Conservation (phyloP, 352 stramenopile species). For the Globisporangium paroecandrum region DNA sequence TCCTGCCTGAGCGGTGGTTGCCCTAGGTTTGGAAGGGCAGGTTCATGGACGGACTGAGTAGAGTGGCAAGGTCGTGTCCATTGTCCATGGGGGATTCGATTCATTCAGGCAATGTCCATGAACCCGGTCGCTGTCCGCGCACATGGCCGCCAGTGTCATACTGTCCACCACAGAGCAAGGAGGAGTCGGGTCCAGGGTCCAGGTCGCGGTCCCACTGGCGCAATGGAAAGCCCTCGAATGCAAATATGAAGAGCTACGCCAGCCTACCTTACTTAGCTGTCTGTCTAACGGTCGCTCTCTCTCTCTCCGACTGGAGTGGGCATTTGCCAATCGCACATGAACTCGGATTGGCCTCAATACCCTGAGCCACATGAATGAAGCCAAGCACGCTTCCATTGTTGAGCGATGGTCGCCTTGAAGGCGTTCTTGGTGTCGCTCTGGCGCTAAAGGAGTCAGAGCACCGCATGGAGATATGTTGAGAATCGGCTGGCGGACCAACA, state of each 20-base stretch:
- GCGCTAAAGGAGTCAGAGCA: conserved; percentile 9
- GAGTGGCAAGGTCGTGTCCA: not conserved
- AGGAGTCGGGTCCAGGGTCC: conserved; percentile 1
- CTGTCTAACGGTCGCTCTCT: conserved; percentile 7
- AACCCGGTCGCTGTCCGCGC: not conserved
- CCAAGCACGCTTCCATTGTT: not conserved
- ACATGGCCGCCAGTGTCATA: conserved; percentile 13
- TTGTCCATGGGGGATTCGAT: not conserved
- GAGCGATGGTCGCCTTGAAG: too few species aligned
- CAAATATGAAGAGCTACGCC: not conserved
- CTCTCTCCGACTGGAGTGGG: not conserved
- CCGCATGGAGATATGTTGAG: conserved; percentile 13
- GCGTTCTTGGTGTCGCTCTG: not conserved
- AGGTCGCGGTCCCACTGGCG: not conserved
- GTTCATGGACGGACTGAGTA: not conserved
- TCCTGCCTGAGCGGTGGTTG: not conserved
- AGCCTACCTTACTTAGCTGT: not conserved
- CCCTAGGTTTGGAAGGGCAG: not conserved
- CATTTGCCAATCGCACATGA: not conserved
- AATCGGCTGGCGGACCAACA: not conserved
- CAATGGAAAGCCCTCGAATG: not conserved
- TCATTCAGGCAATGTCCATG: not conserved
- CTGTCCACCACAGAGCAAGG: not conserved
- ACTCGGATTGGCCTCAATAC: not conserved
- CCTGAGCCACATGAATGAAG: not conserved